A percentile compares a stretch with the other conserved stretches of the same genome.
These are phyloP conservation scores for Xerocomellus intermedius DNA, from an alignment of 768 basidiomycete genomes.

Conservation along the genomic window DNA sequence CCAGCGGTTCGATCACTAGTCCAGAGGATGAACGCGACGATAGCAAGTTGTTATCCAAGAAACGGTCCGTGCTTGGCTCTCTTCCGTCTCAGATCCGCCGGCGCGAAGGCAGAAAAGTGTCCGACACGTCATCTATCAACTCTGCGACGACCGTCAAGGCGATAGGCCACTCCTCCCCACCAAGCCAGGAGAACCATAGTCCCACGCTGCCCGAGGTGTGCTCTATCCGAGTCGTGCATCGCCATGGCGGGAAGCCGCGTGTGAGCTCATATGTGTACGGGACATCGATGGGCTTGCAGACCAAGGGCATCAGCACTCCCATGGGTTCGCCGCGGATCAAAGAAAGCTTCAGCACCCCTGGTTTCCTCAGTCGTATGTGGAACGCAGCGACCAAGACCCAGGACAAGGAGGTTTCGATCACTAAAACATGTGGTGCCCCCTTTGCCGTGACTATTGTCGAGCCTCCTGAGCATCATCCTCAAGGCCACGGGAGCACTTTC, in stretches of 20 bases:
- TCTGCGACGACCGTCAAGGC: slow-evolving; percentile 38
- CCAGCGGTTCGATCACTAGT: slow-evolving; percentile 48
- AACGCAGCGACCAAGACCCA: slow-evolving; percentile 52
- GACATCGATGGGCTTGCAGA: slow-evolving; percentile 14
- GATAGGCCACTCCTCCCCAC: slow-evolving; percentile 23
- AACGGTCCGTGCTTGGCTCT: slow-evolving; percentile 47
- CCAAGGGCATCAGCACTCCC: slow-evolving; percentile 12
- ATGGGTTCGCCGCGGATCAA: slow-evolving; percentile 25
- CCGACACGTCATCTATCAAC: slow-evolving; percentile 33
- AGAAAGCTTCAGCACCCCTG: slow-evolving; percentile 43
- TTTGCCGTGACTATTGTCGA: slow-evolving; percentile 28
- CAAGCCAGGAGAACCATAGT: slow-evolving; percentile 16
- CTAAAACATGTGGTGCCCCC: slow-evolving; percentile 11
- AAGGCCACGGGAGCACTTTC: slow-evolving; percentile 34
- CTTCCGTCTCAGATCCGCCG: slow-evolving; percentile 44
- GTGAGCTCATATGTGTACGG: slow-evolving; percentile 30
- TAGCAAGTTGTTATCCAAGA: slow-evolving; percentile 22
- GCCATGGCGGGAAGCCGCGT: slow-evolving; percentile 25
- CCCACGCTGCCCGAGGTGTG: slow-evolving; percentile 14
- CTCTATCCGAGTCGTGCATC: slow-evolving; percentile 29
- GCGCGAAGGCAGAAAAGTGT: slow-evolving; percentile 41
- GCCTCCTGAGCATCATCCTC: slow-evolving; percentile 23
- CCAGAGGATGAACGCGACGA: slow-evolving; percentile 45
- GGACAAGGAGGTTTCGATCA: slow-evolving; percentile 26
- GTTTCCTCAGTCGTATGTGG: slow-evolving; percentile 75